A percentile compares a stretch with the other conserved stretches of the same genome.
Conservation (phyloP, 1,284 basidiomycete genomes). For the Cystobasidium pallidum region DNA sequence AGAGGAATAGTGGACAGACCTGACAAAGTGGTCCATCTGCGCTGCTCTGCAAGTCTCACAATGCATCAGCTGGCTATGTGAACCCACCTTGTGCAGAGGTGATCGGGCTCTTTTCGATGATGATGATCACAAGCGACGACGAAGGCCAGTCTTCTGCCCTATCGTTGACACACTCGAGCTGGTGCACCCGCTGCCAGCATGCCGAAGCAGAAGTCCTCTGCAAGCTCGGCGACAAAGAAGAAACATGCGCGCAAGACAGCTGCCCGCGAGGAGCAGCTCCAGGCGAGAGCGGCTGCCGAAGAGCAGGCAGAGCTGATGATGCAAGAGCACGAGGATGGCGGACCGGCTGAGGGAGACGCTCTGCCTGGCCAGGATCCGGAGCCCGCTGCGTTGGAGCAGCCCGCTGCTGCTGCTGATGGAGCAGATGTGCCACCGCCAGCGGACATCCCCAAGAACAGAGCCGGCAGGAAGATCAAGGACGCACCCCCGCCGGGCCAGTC, state of each 20-base stretch:
- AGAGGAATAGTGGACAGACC: neutral
- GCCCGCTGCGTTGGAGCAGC: no score
- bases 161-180: neutral
- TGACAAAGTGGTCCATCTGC: neutral
- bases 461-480: constrained; percentile 7
- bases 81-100: neutral
- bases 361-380: no score
- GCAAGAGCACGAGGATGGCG: neutral
- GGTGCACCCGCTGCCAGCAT: constrained; percentile 1
- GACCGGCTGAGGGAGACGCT: constrained; percentile 1
- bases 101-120: constrained; percentile 1
- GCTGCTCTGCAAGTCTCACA: neutral
- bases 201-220: constrained; percentile 39
- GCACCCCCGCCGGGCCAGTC: constrained; percentile 14
- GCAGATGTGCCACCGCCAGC: constrained; percentile 4
- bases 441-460: neutral
- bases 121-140: neutral
- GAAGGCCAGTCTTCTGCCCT: neutral
- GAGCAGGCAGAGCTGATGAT: constrained; percentile 14
- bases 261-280: constrained; percentile 25
- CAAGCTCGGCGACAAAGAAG: constrained; percentile 73
- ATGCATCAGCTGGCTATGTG: neutral
- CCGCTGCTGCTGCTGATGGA: no score
- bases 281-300: constrained; percentile 43
- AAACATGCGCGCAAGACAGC: constrained; percentile 69